These are phyloP conservation scores for Leishmania braziliensis DNA, from an alignment of 208 protist species.

Conservation along the genomic window DNA sequence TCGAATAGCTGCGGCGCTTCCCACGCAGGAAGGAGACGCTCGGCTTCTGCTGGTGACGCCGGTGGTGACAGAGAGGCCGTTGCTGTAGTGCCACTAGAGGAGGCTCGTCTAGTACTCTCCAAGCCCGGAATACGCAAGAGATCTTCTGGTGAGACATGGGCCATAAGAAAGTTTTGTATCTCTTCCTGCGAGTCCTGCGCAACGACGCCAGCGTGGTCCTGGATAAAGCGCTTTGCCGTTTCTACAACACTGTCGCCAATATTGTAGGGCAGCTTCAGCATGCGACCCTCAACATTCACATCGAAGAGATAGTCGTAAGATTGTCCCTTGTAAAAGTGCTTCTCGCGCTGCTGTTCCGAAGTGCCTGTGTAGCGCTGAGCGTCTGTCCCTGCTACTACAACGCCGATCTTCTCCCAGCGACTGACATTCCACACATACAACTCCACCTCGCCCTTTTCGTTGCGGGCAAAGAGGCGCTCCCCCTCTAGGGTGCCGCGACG, in stretches of 20 bases:
- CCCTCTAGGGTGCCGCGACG: slow-evolving; percentile 49
- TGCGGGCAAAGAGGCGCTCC: slow-evolving; percentile 62
- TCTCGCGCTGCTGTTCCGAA: slow-evolving; percentile 39
- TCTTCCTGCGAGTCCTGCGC: slow-evolving; percentile 88
- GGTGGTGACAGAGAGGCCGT: neutral
- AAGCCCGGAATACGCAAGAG: slow-evolving; percentile 32
- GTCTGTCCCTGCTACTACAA: slow-evolving; percentile 86
- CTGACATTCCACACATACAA: slow-evolving; percentile 72
- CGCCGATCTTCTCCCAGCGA: slow-evolving; percentile 92
- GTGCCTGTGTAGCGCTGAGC: slow-evolving; percentile 35
- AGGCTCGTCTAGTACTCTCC: slow-evolving; percentile 13
- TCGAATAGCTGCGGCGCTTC: slow-evolving; percentile 33
- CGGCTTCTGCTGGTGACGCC: neutral
- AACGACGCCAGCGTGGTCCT: slow-evolving; percentile 79
- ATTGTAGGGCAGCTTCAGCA: slow-evolving; percentile 94
- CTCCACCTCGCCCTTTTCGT: slow-evolving; percentile 70
- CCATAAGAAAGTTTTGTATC: slow-evolving; percentile 92
- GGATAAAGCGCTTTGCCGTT: slow-evolving; percentile 90
- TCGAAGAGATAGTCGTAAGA: slow-evolving; percentile 96
- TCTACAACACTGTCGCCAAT: slow-evolving; percentile 82
- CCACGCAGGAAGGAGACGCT: slow-evolving; percentile 22
- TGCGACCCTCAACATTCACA: slow-evolving; percentile 84
- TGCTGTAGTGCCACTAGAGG: neutral
- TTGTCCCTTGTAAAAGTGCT: slow-evolving; percentile 82
- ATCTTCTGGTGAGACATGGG: slow-evolving; percentile 60